Evolutionary conservation across 1,139 yeast genomes (phyloP).

Genomic region (Barnettozyma hawaiiensis): DNA sequence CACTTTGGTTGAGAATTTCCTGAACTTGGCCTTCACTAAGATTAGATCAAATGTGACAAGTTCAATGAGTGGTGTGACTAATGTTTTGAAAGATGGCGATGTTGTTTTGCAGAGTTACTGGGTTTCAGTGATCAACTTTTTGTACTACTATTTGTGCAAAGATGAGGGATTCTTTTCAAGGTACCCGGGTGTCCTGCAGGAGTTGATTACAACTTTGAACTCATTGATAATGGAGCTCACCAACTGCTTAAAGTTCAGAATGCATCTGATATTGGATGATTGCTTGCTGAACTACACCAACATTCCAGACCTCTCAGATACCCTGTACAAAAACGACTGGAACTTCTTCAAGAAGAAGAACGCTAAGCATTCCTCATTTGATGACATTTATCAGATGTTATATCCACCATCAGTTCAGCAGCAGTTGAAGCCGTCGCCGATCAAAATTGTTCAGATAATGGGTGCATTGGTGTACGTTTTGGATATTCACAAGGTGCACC

Average conservation of each 20-base stretch:
- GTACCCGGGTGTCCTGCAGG: constrained; percentile 57
- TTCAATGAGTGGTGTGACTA: constrained; percentile 50
- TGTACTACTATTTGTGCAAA: constrained; percentile 58
- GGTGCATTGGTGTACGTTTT: constrained; percentile 86
- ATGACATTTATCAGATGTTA: constrained; percentile 61
- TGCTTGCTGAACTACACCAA: constrained; percentile 61
- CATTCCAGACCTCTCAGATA: constrained; percentile 49
- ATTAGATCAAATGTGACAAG: constrained; percentile 48
- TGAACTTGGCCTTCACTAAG: constrained; percentile 56
- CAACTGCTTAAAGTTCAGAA: constrained; percentile 57
- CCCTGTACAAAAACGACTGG: constrained; percentile 68
- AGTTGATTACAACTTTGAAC: constrained; percentile 51
- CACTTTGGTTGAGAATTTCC: constrained; percentile 50
- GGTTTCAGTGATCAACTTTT: constrained; percentile 61
- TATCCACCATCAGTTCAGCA: constrained; percentile 69
- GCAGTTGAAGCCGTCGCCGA: constrained; percentile 78
- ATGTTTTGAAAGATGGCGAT: constrained; percentile 50
- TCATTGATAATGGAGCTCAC: constrained; percentile 59
- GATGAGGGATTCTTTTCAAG: constrained; percentile 46
- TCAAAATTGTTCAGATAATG: constrained; percentile 75
- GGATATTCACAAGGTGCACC: constrained; percentile 75
- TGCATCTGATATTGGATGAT: constrained; percentile 51
- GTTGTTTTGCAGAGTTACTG: constrained; percentile 68
- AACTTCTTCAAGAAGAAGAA: constrained; percentile 55
- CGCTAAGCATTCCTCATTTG: constrained; percentile 40